Base-by-base conservation (phyloP, 257 asterid genomes). In the Lantana camara region DNA sequence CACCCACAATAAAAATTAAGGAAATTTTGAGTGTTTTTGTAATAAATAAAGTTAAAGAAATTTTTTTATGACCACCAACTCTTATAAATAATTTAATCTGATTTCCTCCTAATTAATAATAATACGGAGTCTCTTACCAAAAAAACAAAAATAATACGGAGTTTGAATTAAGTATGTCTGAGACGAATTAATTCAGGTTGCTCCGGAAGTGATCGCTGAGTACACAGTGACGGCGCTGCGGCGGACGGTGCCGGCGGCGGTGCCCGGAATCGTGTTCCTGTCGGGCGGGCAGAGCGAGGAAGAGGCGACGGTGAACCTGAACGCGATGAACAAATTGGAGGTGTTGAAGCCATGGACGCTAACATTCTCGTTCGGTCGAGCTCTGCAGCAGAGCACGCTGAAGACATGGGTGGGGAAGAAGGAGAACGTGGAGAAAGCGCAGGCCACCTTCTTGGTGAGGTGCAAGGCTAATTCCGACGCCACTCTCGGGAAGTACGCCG, bases 201-300 rank as follows among this genome's bases (percentile, higher is more conserved):
- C 77, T 34, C 77, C 95, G 5, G 88, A 87, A 65, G 95, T 71
- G 82, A 83, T 83, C 13, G 97, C 95, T 0, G 90, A 85, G 42
- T 75, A 65, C 92, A 90, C 95, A 1, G 96, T 90, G 47, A 42
- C 76, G 49, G 95, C 97, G 0, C 38, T 87, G 57, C 72, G 89
- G 42, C 68, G 96, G 42, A 90, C 97, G 0, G 96, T 90, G 57
- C 96, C 97, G 12, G 83, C 96, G 8, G 97, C 90, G n/a, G 97
- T 90, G 60, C 97, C 96, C 0, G 95, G 96, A 45, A 45, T 90
- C 4, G 96, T 90, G 78, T 90, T 90, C 66, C 53, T 90, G 41
- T 90, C 97, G 0, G 97, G 97, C 2, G 97, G 97, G 68, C 96
- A 90, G 55, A 90, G 97, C 41, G 97, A 87, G 76, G 96, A 87